A percentile compares a stretch with the other conserved stretches of the same genome.
Evolutionary conservation across 352 stramenopile genomes (phyloP).

Genomic region (Phytophthora ohioensis): DNA sequence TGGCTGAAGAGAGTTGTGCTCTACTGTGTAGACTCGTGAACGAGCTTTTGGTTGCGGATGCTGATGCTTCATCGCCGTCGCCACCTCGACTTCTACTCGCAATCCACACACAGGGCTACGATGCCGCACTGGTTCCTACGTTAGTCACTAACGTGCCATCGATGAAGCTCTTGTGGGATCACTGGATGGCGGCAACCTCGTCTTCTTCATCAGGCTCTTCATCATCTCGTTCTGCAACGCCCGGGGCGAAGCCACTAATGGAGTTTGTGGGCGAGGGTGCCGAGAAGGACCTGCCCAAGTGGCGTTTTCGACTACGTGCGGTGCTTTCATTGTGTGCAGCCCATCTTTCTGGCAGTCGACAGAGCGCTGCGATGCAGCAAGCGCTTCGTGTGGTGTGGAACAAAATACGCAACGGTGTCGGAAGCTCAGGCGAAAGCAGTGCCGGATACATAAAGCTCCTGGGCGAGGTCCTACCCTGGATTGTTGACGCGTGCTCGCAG

Average conservation of each 20-base stretch:
- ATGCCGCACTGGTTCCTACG: constrained; percentile 40
- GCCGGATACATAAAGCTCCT: constrained; percentile 46
- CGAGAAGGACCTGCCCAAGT: constrained; percentile 63
- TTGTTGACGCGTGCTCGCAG: constrained; percentile 54
- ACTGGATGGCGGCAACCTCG: constrained; percentile 57
- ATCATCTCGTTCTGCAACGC: constrained; percentile 28
- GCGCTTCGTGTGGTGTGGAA: constrained; percentile 69
- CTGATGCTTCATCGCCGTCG: constrained; percentile 14
- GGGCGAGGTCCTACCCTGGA: constrained; percentile 53
- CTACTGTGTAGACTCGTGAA: constrained; percentile 44
- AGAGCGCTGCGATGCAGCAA: constrained; percentile 55
- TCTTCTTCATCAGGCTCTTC: constrained; percentile 26
- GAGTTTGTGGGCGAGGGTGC: constrained; percentile 58
- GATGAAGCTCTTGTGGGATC: constrained; percentile 58
- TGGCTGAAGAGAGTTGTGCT: constrained; percentile 27
- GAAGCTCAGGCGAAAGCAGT: constrained; percentile 37
- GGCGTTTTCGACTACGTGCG: constrained; percentile 60
- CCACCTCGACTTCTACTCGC: constrained; percentile 48
- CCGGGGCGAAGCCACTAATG: constrained; percentile 50
- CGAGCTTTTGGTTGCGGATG: constrained; percentile 49
- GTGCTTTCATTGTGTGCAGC: constrained; percentile 60
- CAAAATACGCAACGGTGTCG: constrained; percentile 55
- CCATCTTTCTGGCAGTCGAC: constrained; percentile 45
- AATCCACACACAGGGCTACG: constrained; percentile 65
- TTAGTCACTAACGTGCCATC: constrained; percentile 47